Percentiles rank a stretch among this genome's conserved stretches.
These are phyloP conservation scores for Chrysanthemum makinoi DNA, from an alignment of 129 eudicot species.

Conservation along the genomic window DNA sequence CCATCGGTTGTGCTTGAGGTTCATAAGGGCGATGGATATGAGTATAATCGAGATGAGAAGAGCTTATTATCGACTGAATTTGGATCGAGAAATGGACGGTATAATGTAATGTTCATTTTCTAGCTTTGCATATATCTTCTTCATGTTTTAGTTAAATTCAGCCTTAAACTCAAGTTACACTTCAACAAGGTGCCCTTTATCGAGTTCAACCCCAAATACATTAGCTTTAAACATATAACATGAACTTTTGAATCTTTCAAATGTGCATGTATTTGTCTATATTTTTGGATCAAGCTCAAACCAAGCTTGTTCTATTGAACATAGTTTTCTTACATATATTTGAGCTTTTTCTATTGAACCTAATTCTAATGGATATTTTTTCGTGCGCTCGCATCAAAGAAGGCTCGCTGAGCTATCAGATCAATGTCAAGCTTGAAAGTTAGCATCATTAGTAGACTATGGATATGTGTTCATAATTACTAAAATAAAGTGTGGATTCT, in stretches of 20 bases:
- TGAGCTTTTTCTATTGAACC: neutral
- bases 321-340: no score
- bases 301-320: neutral
- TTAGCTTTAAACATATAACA: neutral
- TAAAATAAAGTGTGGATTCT: neutral
- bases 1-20: conserved; percentile 47
- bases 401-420: no score
- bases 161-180: neutral
- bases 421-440: neutral
- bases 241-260: neutral
- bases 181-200: neutral
- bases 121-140: conserved; percentile 4
- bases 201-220: conserved; percentile 1
- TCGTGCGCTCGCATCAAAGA: no score
- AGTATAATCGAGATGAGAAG: conserved; percentile 28
- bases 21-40: conserved; percentile 22
- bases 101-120: conserved; percentile 69
- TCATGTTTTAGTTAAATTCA: neutral
- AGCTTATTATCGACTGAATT: conserved; percentile 26
- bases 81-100: conserved; percentile 67
- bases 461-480: neutral
- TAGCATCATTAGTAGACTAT: conserved; percentile 7
- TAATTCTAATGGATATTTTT: neutral
- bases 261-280: neutral
- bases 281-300: neutral